phyloP scores from a whole-genome alignment of 257 asterid genomes.

The Ilex asprella region DNA sequence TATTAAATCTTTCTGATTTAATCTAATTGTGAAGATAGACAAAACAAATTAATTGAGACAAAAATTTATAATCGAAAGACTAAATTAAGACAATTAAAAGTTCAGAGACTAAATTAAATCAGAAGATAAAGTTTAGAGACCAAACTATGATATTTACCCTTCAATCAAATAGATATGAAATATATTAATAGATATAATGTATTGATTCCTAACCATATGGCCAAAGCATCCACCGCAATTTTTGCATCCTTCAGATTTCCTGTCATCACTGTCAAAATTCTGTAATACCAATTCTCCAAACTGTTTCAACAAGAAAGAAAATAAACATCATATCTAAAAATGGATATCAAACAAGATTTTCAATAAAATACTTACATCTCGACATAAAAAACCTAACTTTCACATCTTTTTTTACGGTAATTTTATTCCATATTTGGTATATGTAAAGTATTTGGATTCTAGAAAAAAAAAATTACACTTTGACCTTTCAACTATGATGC shows the following conservation, averaged over 20 bases:
- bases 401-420: neutral
- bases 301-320: neutral
- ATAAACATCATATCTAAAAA: neutral
- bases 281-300: slow-evolving; percentile 1
- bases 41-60: too few relatives aligned
- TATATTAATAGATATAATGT: too few relatives aligned
- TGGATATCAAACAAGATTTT: neutral
- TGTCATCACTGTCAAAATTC: neutral
- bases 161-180: too few relatives aligned
- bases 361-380: too few relatives aligned
- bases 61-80: too few relatives aligned
- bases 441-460: neutral
- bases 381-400: too few relatives aligned
- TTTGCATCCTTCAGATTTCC: neutral
- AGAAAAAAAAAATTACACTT: neutral
- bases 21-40: too few relatives aligned
- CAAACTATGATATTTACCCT: too few relatives aligned
- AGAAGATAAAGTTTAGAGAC: too few relatives aligned
- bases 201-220: neutral
- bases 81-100: too few relatives aligned
- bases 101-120: too few relatives aligned
- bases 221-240: slow-evolving; percentile 1
- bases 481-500: neutral
- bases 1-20: too few relatives aligned
- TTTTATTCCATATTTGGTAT: neutral